A percentile compares a stretch with the other conserved stretches of the same genome.
Conservation (phyloP, 164 flowering plant genomes). For the Vitis rupestris region DNA sequence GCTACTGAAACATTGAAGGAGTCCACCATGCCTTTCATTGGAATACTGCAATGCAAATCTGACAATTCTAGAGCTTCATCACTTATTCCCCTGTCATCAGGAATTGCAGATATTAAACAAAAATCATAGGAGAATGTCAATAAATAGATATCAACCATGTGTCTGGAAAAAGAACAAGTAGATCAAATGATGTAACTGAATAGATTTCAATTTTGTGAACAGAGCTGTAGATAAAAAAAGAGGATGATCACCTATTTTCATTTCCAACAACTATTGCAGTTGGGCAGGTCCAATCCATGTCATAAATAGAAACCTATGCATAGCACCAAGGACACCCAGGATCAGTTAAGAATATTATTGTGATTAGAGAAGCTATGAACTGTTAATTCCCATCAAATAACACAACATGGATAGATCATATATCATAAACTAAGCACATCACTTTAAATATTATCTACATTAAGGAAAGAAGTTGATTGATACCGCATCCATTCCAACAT, state of each 20-base stretch:
- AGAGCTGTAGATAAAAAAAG: not conserved
- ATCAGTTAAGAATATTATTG: too few relatives aligned
- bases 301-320: constrained; percentile 73
- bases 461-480: not conserved
- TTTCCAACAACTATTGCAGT: constrained; percentile 97
- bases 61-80: constrained; percentile 78
- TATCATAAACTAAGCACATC: not conserved
- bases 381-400: too few relatives aligned
- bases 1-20: constrained; percentile 99
- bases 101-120: not conserved
- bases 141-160: not conserved
- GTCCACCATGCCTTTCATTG: constrained; percentile 98
- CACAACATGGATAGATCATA: too few relatives aligned
- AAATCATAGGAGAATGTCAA: constrained; percentile 1
- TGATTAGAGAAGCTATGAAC: too few relatives aligned
- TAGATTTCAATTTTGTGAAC: not conserved
- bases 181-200: not conserved
- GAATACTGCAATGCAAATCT: constrained; percentile 85
- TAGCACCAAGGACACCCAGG: not conserved
- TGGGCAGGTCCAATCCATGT: constrained; percentile 91
- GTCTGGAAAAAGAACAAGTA: not conserved
- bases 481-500: constrained; percentile 81
- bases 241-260: constrained; percentile 60
- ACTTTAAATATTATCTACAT: not conserved
- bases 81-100: constrained; percentile 77